Evolutionary conservation across 768 basidiomycete species (phyloP), one percentile per base, ranked within the genome.

Genomic region (Hericium coralloides): DNA sequence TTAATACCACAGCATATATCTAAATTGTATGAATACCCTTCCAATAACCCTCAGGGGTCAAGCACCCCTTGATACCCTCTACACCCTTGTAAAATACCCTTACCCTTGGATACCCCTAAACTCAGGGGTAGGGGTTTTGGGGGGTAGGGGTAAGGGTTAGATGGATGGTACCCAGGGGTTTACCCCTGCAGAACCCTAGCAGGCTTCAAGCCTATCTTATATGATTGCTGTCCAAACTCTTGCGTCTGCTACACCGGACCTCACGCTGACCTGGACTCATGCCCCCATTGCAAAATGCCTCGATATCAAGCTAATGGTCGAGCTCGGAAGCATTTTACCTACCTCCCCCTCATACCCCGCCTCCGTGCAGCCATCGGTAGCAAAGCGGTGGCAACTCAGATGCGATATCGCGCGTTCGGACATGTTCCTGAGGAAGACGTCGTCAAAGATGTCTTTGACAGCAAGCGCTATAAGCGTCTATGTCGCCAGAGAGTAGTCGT

Each of bases 221-320:
- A 69, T 62, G 65, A 78, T 63, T 78, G 77, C 64, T 80, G 79
- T 63, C 49, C 65, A 20, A 70, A 73, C 55, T 75, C 72, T 0
- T 79, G 79, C 58, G 62, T 63, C 45, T 69, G 67, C 56, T 79
- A 64, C 57, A 62, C 67, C 8, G 76, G 76, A 0, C 63, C 67
- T 0, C 64, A 70, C 25, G 58, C 56, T 3, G 59, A 67, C 3
- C 55, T 64, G 2, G 55, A 61, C 0, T 17, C 36, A 12, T 80
- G 78, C 55, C 70, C 70, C 0, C 66, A 66, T 60, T 79, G 76
- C 64, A 36, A 67, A 0, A 63, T 65, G 45, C 22, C 68, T 3
- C 64, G 70, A 4, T 67, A 51, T 53, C 39, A 66, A 51, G 2
- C 59, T 20, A 36, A 56, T 38, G 64, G 65, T 0, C 63, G 59